A percentile compares a stretch with the other conserved stretches of the same genome.
Evolutionary conservation across 805 yeast genomes (phyloP).

Genomic region (Zygoascus flipseniorum): DNA sequence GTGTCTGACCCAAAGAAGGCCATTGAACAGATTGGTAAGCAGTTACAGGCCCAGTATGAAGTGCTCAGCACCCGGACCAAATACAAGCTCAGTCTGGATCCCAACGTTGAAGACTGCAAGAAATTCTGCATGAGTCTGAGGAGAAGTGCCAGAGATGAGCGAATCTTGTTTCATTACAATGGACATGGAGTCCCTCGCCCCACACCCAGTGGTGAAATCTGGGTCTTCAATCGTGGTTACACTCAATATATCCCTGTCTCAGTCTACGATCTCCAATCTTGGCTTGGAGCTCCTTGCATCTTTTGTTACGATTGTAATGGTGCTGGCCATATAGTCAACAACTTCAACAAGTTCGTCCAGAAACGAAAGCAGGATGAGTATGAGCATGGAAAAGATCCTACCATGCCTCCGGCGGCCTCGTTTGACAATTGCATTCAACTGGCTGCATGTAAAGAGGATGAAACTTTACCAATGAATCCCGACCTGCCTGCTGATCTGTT

Average conservation of each 20-base stretch:
- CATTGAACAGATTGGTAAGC: conserved; percentile 82
- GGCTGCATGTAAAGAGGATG: conserved; percentile 86
- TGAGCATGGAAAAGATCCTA: conserved; percentile 23
- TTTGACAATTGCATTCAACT: conserved; percentile 85
- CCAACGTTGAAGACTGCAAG: conserved; percentile 91
- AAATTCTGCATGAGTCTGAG: conserved; percentile 83
- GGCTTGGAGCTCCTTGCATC: conserved; percentile 97
- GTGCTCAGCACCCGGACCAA: conserved; percentile 78
- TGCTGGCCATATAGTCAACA: conserved; percentile 87
- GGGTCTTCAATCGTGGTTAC: conserved; percentile 96
- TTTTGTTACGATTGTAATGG: conserved; percentile 91
- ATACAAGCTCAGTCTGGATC: conserved; percentile 86
- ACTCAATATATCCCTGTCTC: conserved; percentile 97
- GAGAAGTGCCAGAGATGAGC: conserved; percentile 85
- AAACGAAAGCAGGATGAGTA: conserved; percentile 77
- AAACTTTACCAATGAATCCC: conserved; percentile 84
- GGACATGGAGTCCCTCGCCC: conserved; percentile 99
- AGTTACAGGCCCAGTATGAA: conserved; percentile 81
- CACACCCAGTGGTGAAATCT: conserved; percentile 89
- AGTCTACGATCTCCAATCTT: conserved; percentile 86
- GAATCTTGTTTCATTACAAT: conserved; percentile 88
- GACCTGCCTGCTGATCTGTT: conserved; percentile 92
- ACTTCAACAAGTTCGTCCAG: conserved; percentile 83
- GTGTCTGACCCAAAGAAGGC: conserved; percentile 84
- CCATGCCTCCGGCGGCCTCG: conserved; percentile 56